Percentiles rank a stretch among this genome's conserved stretches.
Evolutionary conservation across 164 flowering plant species (phyloP).

Genomic region (Platanus orientalis): DNA sequence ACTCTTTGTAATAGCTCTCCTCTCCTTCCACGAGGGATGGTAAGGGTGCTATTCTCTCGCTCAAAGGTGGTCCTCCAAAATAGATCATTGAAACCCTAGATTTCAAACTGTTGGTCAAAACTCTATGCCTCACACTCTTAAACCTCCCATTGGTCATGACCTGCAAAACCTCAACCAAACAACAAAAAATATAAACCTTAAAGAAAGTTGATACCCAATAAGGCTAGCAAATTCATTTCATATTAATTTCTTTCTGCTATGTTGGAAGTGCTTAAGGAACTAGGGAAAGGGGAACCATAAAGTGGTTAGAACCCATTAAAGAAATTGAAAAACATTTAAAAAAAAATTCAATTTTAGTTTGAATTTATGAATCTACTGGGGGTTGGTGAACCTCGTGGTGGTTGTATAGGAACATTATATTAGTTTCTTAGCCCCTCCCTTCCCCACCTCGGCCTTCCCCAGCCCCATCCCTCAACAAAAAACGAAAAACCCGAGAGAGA

Average conservation of each 20-base stretch:
- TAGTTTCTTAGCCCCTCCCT: too few species aligned
- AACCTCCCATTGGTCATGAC: conserved; percentile 93
- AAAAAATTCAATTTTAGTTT: not conserved
- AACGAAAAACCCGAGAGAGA: too few species aligned
- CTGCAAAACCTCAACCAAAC: conserved; percentile 31
- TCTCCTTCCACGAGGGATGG: conserved; percentile 45
- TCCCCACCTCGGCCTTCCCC: too few species aligned
- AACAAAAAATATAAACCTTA: not conserved
- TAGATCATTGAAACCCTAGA: conserved; percentile 84
- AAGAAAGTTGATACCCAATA: too few species aligned
- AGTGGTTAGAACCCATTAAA: not conserved
- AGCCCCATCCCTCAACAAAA: too few species aligned
- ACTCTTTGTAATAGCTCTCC: conserved; percentile 74
- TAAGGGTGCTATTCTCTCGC: conserved; percentile 54
- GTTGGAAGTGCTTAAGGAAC: too few species aligned
- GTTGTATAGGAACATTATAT: too few species aligned
- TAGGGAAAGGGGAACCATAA: not conserved
- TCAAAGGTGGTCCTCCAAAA: conserved; percentile 75
- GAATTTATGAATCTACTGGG: too few species aligned
- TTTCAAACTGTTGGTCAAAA: conserved; percentile 46
- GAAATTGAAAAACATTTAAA: not conserved
- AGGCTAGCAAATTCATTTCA: too few species aligned
- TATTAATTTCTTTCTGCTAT: too few species aligned
- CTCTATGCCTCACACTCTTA: conserved; percentile 84
- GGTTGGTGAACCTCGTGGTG: too few species aligned